A percentile compares a stretch with the other conserved stretches of the same genome.
Conservation (phyloP, 179 eudicot species). For the Sideroxylon spinosum region DNA sequence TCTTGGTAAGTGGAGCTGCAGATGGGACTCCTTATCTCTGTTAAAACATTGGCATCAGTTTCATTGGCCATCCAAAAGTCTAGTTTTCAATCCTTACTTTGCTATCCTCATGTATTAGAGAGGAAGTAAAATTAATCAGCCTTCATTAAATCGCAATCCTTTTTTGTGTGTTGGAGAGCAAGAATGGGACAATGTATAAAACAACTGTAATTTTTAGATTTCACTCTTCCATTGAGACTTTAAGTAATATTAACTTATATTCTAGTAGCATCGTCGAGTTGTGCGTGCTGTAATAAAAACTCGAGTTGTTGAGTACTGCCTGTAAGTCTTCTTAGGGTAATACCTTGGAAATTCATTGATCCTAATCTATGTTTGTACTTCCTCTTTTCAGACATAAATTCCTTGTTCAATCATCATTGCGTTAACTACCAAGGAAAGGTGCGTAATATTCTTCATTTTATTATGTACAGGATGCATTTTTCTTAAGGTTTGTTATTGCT, state of each 20-base stretch:
- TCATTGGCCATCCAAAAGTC: too few species aligned
- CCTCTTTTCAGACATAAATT: constrained; percentile 63
- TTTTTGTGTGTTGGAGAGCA: too few species aligned
- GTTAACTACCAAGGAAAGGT: constrained; percentile 90
- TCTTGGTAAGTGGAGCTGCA: not conserved
- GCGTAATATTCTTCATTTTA: constrained; percentile 15
- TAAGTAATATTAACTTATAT: not conserved
- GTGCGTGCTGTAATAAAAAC: not conserved
- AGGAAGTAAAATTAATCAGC: too few species aligned
- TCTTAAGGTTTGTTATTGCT: not conserved
- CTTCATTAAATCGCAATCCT: too few species aligned
- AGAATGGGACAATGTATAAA: not conserved
- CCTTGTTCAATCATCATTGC: constrained; percentile 67
- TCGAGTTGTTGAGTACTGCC: not conserved
- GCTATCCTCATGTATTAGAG: too few species aligned
- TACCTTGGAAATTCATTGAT: not conserved
- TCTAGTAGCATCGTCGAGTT: not conserved
- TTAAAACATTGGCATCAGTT: not conserved
- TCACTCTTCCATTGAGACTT: not conserved
- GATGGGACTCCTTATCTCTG: not conserved
- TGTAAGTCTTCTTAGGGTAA: not conserved
- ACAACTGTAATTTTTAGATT: not conserved
- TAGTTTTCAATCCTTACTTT: too few species aligned
- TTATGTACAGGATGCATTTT: not conserved
- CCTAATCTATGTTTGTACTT: constrained; percentile 13